Conservation (phyloP, 2,329 filamentous ascomycete species). For the Fusarium sp. region DNA sequence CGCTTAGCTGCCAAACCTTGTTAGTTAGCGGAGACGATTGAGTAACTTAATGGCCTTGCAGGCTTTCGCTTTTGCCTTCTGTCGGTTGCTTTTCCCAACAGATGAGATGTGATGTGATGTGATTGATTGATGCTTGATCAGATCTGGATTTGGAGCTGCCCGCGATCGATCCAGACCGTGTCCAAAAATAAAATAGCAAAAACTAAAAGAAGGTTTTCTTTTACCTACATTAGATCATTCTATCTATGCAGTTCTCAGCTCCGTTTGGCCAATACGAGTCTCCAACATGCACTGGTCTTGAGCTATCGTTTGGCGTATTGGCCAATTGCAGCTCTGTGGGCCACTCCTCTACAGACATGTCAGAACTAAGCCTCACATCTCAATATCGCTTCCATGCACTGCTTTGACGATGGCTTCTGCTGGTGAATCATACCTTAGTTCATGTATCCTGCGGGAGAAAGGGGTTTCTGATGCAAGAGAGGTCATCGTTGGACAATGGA, state of each 20-base stretch:
- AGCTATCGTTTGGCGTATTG: neutral
- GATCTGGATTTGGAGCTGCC: constrained; percentile 18
- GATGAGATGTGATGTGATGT: neutral
- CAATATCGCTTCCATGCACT: constrained; percentile 32
- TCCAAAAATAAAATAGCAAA: constrained; percentile 26
- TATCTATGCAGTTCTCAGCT: neutral
- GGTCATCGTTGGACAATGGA: neutral
- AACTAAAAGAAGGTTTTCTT: neutral
- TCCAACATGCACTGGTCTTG: constrained; percentile 1
- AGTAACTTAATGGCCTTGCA: neutral
- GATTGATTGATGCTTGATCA: constrained; percentile 5
- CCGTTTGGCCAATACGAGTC: neutral
- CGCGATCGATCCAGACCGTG: constrained; percentile 25
- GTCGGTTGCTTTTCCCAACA: neutral
- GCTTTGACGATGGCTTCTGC: neutral
- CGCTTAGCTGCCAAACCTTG: constrained; percentile 23
- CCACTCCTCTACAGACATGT: constrained; percentile 27
- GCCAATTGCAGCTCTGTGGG: constrained; percentile 17
- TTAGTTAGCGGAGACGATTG: neutral
- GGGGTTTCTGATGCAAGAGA: neutral
- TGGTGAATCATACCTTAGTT: neutral
- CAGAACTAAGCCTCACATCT: constrained; percentile 26
- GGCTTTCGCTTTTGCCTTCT: neutral
- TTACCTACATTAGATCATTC: neutral
- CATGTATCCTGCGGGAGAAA: constrained; percentile 10